Base-by-base conservation (phyloP, 177 flowering plant species). In the Telopea speciosissima region DNA sequence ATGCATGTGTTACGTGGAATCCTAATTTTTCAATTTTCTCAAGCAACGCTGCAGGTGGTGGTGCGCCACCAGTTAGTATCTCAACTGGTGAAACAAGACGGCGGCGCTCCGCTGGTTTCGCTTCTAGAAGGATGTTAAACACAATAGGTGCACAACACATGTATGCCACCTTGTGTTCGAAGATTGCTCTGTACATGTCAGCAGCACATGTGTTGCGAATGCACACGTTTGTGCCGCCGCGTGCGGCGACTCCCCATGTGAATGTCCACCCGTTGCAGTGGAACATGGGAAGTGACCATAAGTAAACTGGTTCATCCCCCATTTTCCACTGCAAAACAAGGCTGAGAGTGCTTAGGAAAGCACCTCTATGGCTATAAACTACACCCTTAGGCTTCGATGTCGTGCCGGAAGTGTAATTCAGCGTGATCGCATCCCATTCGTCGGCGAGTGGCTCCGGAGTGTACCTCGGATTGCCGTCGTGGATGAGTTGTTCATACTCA, bases 351-450 rank as follows among this genome's bases (percentile, higher is more conserved):
- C 81, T 84, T 21, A 83, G 75, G 36, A 77, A 85, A 1, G 86
- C 81, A 3, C 85, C 88, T 22, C 88, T 70, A 63, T 84, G 85
- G 66, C 82, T 83, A 66, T 82, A 84, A 3, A 85, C 84, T 9
- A 84, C 88, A 0, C 88, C 88, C 70, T 85, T 82, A 0, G 87
- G 85, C 0, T 79, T 81, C 0, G 88, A 81, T 2, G 88, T 85
- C 0, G 88, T 85, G 8, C 87, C 85, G 21, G 88, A 85, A 0
- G 88, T 85, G 70, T 84, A 85, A 31, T 78, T 85, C 60, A 91
- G 65, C 0, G 93, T 74, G 24, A 91, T 86, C 3, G 97, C 80
- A 60, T 90, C 91, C 88, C 87, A 86, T 64, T 91, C 97, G 24
- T 88, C 91, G 2, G 9, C 68, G 1, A 83, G 54, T 36, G 65